Evolutionary conservation across 305 asterid species (phyloP).

Genomic region (Ajuga reptans): DNA sequence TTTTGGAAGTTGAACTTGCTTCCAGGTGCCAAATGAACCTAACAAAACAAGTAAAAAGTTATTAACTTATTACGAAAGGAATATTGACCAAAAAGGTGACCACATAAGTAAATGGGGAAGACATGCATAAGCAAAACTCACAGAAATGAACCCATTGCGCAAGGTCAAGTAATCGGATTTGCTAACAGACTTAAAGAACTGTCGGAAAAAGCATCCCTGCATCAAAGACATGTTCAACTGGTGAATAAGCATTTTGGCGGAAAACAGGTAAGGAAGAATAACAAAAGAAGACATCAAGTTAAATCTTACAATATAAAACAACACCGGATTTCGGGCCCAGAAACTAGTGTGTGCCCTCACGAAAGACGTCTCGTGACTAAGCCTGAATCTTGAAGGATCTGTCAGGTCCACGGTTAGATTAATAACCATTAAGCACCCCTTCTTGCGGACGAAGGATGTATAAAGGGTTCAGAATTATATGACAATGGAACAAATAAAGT

Average conservation of each 20-base stretch:
- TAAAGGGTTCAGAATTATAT: background rate
- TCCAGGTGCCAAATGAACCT: constrained; percentile 96
- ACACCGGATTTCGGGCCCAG: constrained; percentile 73
- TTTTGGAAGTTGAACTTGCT: constrained; percentile 88
- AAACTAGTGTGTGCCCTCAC: constrained; percentile 84
- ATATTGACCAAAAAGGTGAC: background rate
- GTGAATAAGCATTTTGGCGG: constrained; percentile 4
- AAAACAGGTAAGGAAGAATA: background rate
- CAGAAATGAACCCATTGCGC: constrained; percentile 84
- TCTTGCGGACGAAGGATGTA: background rate
- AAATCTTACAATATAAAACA: constrained; percentile 67
- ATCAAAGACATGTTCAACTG: constrained; percentile 13
- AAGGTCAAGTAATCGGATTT: constrained; percentile 82
- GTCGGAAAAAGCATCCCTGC: constrained; percentile 90
- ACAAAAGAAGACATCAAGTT: background rate
- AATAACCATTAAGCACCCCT: constrained; percentile 8
- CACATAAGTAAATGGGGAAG: background rate
- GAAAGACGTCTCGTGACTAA: constrained; percentile 80
- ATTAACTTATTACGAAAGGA: background rate
- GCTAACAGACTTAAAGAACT: constrained; percentile 73
- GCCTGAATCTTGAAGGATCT: constrained; percentile 90
- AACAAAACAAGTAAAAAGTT: background rate
- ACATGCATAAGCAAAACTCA: constrained; percentile 32
- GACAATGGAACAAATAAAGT: background rate
- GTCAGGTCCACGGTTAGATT: constrained; percentile 25